Conservation (phyloP, 2,329 filamentous ascomycete species). For the Furcasterigmium furcatum region DNA sequence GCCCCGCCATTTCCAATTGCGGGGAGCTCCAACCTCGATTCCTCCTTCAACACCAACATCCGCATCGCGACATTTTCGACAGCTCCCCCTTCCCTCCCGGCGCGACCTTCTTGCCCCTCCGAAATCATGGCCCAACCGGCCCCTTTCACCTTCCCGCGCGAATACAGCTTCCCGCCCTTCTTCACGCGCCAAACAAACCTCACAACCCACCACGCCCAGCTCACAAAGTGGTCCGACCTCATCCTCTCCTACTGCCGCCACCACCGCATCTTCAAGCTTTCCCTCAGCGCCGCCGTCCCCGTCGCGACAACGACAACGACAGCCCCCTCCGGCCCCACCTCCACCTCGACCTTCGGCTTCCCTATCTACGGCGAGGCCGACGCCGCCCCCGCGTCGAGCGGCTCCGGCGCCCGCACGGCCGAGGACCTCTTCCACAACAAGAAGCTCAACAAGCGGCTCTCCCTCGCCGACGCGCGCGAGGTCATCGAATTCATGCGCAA, state of each 20-base stretch:
- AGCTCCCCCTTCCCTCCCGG: too few relatives aligned
- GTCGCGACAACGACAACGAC: conserved; percentile 38
- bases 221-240: conserved; percentile 81
- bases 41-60: too few relatives aligned
- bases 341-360: conserved; percentile 37
- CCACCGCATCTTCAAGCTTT: conserved; percentile 73
- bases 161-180: conserved; percentile 80
- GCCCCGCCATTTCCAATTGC: too few relatives aligned
- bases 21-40: too few relatives aligned
- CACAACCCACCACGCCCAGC: conserved; percentile 70
- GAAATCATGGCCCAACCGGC: conserved; percentile 6
- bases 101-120: too few relatives aligned
- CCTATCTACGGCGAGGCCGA: conserved; percentile 14
- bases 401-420: conserved; percentile 18
- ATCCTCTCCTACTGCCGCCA: conserved; percentile 81
- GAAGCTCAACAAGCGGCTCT: conserved; percentile 47
- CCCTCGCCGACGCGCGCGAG: conserved; percentile 49
- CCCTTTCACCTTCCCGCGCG: conserved; percentile 55
- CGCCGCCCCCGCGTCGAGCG: conserved; percentile 33
- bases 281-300: conserved; percentile 53
- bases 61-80: too few relatives aligned
- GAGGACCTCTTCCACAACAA: conserved; percentile 56
- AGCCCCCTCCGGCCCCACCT: conserved; percentile 19
- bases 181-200: conserved; percentile 78
- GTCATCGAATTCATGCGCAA: conserved; percentile 57